Base-by-base conservation (phyloP, 2,329 filamentous ascomycete species). In the Alternaria arborescens region DNA sequence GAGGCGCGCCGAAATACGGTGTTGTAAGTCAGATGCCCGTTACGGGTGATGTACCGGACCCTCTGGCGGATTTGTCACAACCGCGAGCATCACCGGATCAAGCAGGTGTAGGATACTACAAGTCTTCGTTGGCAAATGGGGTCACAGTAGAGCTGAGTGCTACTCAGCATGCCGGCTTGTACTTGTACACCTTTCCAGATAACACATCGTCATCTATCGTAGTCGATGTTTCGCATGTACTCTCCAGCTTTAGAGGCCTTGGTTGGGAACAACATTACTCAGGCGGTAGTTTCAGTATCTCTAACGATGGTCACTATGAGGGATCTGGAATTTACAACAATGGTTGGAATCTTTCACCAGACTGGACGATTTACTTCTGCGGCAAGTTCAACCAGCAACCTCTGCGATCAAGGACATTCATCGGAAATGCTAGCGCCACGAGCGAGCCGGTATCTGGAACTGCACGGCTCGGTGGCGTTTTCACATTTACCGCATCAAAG, bases 341-440 rank as follows among this genome's bases (percentile, higher is more conserved):
- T 71, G 87, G 88, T 14, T 90, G 88, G 88, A 91, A 90, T 60
- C 79, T 84, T 0, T 70, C 87, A 2, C 87, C 85, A 0, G 77
- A 87, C 48, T 91, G 87, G 87, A 86, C 80, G 0, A 85, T 89
- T 14, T 86, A 86, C 70, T 88, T 87, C 73, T 91, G 89, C 71
- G 88, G 88, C 14, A 81, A 82, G 55, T 90, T 91, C 65, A 82
- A 86, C 53, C 64, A 73, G 20, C 55, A 72, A 8, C 73, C 80
- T 1, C 64, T 69, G 0, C 62, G 55, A 24, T 63, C 68, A 1
- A 66, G 67, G 51, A 74, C 76, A 0, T 82, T 81, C 56, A 61
- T 64, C 4, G 77, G 77, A 4, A 68, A 55, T 2, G 60, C 62
- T 6, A 69, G 55, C 16, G 67, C 63, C 1, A 48, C 72, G 3